Conservation (phyloP, 169 alveolate genomes). For the Eimeria zaria region DNA sequence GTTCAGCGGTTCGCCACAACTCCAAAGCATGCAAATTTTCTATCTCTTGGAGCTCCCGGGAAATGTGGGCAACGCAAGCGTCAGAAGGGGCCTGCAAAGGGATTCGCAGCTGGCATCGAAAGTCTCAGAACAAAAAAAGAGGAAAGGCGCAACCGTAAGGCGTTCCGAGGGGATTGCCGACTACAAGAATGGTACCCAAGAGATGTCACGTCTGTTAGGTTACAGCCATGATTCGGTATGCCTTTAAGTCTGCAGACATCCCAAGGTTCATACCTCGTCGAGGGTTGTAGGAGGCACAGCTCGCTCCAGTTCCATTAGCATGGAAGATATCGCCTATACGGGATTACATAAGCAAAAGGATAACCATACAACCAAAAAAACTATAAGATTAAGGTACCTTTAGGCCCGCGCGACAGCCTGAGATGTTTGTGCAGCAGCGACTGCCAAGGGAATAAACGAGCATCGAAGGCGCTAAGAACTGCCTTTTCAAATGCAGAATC, state of each 20-base stretch:
- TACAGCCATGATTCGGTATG: background rate
- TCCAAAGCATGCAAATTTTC: conserved; percentile 15
- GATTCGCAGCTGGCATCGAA: background rate
- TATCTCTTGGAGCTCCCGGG: conserved; percentile 26
- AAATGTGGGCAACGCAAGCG: conserved; percentile 25
- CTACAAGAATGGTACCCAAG: background rate
- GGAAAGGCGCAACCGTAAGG: background rate
- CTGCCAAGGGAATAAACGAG: background rate
- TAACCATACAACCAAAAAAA: background rate
- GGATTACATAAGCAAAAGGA: background rate
- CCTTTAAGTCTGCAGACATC: background rate
- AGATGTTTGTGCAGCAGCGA: background rate
- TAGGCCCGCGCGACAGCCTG: background rate
- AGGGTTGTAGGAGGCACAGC: conserved; percentile 31
- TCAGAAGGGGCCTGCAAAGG: conserved; percentile 19
- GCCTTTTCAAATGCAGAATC: background rate
- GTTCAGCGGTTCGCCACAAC: conserved; percentile 48
- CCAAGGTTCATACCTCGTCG: background rate
- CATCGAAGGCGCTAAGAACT: background rate
- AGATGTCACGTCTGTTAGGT: background rate
- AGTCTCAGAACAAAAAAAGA: background rate
- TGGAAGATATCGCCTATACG: background rate
- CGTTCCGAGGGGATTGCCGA: background rate
- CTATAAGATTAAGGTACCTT: background rate
- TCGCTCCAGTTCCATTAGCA: background rate